Conservation (phyloP, 305 asterid species). For the Fraxinus latifolia region DNA sequence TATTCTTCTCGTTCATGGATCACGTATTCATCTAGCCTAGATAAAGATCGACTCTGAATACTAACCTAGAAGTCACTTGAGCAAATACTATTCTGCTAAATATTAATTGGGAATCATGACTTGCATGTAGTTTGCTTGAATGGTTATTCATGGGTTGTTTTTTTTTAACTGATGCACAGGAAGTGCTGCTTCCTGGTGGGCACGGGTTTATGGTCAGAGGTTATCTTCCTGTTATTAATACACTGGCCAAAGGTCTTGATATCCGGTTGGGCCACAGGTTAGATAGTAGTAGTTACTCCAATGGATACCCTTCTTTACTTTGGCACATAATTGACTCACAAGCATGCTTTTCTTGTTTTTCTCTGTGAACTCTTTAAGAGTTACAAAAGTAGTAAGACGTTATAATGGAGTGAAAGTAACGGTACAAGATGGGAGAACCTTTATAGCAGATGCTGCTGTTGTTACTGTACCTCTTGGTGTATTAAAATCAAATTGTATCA, state of each 20-base stretch:
- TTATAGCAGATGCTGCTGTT: constrained; percentile 94
- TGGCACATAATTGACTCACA: not conserved
- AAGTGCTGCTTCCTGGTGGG: constrained; percentile 92
- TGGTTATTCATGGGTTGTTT: not conserved
- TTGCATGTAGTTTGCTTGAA: not conserved
- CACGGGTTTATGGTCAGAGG: constrained; percentile 98
- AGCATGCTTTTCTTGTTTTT: not conserved
- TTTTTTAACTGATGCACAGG: constrained; percentile 38
- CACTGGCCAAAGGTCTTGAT: constrained; percentile 93
- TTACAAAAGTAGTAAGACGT: constrained; percentile 66
- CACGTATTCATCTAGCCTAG: not conserved
- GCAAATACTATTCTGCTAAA: not conserved
- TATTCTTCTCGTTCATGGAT: not conserved
- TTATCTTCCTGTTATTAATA: constrained; percentile 82
- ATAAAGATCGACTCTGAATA: not conserved
- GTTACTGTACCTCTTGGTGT: constrained; percentile 91
- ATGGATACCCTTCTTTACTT: not conserved
- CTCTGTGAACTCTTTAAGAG: constrained; percentile 38
- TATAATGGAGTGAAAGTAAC: constrained; percentile 78
- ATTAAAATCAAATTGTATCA: constrained; percentile 60
- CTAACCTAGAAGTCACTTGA: not conserved
- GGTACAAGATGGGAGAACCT: constrained; percentile 76
- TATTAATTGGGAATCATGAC: not conserved
- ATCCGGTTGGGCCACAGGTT: constrained; percentile 85
- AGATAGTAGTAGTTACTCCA: not conserved